phyloP scores from a whole-genome alignment of 306 rosid genomes.

The Biancaea sappan region DNA sequence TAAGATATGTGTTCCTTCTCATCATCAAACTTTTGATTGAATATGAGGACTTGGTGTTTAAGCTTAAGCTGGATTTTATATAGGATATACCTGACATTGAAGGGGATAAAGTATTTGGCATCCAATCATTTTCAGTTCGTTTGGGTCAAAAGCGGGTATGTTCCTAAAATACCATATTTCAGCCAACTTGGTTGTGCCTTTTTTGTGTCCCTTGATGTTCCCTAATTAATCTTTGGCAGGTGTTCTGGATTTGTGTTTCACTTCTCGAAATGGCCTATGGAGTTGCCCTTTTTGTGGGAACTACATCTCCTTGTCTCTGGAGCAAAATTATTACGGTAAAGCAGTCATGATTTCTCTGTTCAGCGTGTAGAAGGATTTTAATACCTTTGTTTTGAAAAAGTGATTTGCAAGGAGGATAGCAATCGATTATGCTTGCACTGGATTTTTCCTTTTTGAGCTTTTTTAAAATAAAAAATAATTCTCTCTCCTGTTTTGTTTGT shows the following conservation, averaged over 20 bases:
- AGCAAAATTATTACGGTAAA: slow-evolving; percentile 81
- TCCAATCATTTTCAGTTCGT: slow-evolving; percentile 85
- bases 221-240: slow-evolving; percentile 57
- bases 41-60: slow-evolving; percentile 8
- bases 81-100: slow-evolving; percentile 98
- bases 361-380: neutral
- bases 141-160: slow-evolving; percentile 82
- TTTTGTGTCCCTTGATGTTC: neutral
- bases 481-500: no score
- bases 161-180: slow-evolving; percentile 31
- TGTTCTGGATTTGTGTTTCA: slow-evolving; percentile 86
- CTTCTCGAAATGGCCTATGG: slow-evolving; percentile 89
- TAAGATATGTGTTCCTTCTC: slow-evolving; percentile 10
- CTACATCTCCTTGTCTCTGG: slow-evolving; percentile 68
- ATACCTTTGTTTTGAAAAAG: neutral
- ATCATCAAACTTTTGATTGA: slow-evolving; percentile 24
- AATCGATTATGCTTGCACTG: neutral
- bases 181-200: slow-evolving; percentile 17
- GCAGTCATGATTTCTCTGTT: neutral
- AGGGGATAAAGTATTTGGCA: slow-evolving; percentile 84
- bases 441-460: neutral
- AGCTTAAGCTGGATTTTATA: slow-evolving; percentile 26
- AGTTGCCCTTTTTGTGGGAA: slow-evolving; percentile 74
- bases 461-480: neutral
- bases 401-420: slow-evolving; percentile 7